Conservation (phyloP, 345 rosid species). For the Eucalyptus curtisii region DNA sequence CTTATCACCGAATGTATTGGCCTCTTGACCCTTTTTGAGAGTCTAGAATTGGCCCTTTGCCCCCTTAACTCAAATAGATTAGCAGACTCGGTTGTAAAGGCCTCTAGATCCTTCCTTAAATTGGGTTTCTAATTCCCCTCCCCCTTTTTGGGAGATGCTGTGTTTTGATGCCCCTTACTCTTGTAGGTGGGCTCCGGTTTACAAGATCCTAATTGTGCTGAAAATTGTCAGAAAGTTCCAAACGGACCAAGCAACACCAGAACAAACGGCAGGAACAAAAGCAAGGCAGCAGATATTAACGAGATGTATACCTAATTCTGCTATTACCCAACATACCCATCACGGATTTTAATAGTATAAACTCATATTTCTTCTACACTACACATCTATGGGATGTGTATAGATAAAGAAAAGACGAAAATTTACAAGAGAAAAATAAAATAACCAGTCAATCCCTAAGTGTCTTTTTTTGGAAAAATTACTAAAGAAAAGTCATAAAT, state of each 20-base stretch:
- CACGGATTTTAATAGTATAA: not conserved
- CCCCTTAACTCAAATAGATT: not conserved
- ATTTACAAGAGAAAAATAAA: not conserved
- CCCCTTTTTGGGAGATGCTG: rapidly evolving
- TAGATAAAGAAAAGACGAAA: not conserved
- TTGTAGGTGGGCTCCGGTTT: not conserved
- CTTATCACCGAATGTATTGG: rapidly evolving
- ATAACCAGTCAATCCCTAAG: not conserved
- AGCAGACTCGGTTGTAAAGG: not conserved
- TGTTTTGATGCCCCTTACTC: not conserved
- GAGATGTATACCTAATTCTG: not conserved
- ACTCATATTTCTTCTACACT: not conserved
- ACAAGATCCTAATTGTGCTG: not conserved
- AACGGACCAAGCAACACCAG: not conserved
- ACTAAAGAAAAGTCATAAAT: rapidly evolving
- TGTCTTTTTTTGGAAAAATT: not conserved
- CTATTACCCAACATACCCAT: not conserved
- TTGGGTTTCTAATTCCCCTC: rapidly evolving
- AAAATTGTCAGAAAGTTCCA: not conserved
- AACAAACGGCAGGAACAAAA: not conserved
- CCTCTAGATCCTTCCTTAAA: not conserved
- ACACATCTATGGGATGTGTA: not conserved
- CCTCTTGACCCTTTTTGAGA: not conserved
- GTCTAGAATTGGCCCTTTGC: not conserved
- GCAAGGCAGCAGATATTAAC: not conserved